Evolutionary conservation across 345 rosid species (phyloP), one percentile per base, ranked within the genome.

Genomic region (Cardamine resedifolia): DNA sequence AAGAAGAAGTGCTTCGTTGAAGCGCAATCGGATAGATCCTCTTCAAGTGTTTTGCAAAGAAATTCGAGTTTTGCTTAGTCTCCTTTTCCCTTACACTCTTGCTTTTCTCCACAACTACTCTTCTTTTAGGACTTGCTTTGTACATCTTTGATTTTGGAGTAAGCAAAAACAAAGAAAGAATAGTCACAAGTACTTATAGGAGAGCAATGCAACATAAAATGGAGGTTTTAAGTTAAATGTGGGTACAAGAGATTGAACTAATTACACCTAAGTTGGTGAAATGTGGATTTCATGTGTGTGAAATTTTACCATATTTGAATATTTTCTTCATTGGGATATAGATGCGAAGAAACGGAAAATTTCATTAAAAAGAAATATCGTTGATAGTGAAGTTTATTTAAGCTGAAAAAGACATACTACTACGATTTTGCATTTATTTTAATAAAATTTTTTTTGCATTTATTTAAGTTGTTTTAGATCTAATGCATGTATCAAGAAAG

Each of bases 1-100:
- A 80, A 19, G 96, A 89, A 16, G 98, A 91, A 70, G 47, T 76
- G 78, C 89, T 95, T 43, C 91, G 83, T 31, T 85, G 83, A 26
- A 95, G 85, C 4, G 93, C 85, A 47, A 91, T 80, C 3, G 99
- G 97, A 63, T 89, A 95, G 10, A 91, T 80, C 69, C 86, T 95
- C 83, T 91, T 95, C 34, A 95, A 66, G 82, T 89, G 88, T 62
- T 86, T 95, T 9, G 85, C 68, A 55, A 88, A 64, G 18, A 87
- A 74, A 65, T 80, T 83, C 19, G 83, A 88, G 71, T 58, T 65
- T 65, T 71, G 67, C 24, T 64, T 77, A 12, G 52, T 45, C 59
- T 72, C 81, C 3, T 55, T 71, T 19, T 77, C 77, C 44, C 81
- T 66, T 16, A 60, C 66, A 58, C 74, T 77, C 45, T 66, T 72